Base-by-base conservation (phyloP, 805 yeast species). In the Myxozyma neotropica region DNA sequence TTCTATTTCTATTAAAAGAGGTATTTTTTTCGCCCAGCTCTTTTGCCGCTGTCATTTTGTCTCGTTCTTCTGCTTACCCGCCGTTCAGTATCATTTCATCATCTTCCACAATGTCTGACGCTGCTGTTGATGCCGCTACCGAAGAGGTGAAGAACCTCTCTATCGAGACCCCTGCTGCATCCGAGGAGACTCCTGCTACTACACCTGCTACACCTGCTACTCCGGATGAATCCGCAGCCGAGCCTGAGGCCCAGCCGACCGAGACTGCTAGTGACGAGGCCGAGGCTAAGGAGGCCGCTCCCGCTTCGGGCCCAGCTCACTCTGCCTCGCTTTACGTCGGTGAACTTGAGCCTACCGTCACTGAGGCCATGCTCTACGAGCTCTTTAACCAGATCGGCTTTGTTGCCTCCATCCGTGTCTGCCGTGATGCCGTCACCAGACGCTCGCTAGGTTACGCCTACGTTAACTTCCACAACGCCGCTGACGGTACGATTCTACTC, bases 401-500 rank as follows among this genome's bases (percentile, higher is more conserved):
- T 72, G 98, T 94, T 62, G 84, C 97, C 33, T 89, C 97, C 65
- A 92, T 94, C 77, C 92, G 98, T 81, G 97, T 94, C 67, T 94
- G 99, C 82, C 93, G 99, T 80, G 98, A 94, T 75, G 96, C 97
- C 69, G 87, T 94, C 70, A 86, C 97, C 76, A 89, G 93, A 81
- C 91, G 90, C 74, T 93, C 98, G 64, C 85, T 94, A 70, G 98
- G 99, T 74, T 94, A 94, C 78, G 99, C 97, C 72, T 94, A 94
- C 80, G 97, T 94, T 72, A 94, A 94, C 87, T 94, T 81, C 86
- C 91, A 87, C 80, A 84, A 86, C 77, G 78, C 82, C 69, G 88
- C 82, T 66, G 97, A 94, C 73, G 98, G 96, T 59, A 33, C 4
- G 63, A 40, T 27, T 48, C 31, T 12, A 8, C 15, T 12, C 7